phyloP scores from a whole-genome alignment of 176 grass and related monocot species.

The Aegilops sharonensis region DNA sequence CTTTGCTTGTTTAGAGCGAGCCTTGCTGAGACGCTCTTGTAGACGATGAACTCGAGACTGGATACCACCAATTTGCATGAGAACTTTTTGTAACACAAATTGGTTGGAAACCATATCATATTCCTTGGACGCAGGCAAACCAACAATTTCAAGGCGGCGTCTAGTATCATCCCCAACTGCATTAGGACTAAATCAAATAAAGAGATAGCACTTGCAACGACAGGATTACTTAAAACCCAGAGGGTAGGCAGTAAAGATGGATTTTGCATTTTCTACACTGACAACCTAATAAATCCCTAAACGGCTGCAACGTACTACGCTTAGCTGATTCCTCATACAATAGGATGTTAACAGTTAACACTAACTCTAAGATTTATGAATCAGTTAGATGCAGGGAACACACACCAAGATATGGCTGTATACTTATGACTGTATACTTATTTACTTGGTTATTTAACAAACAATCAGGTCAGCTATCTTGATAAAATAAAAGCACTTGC shows the following conservation, averaged over 20 bases:
- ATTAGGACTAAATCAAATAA: slow-evolving; percentile 29
- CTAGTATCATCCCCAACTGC: slow-evolving; percentile 46
- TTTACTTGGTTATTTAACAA: slow-evolving; percentile 11
- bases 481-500: background rate
- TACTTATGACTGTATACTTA: background rate
- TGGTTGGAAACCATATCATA: slow-evolving; percentile 39
- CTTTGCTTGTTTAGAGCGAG: slow-evolving; percentile 40
- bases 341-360: background rate
- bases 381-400: background rate
- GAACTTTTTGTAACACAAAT: slow-evolving; percentile 45
- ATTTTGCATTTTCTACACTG: slow-evolving; percentile 13
- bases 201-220: slow-evolving; percentile 12
- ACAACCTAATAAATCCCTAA: slow-evolving; percentile 21
- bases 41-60: slow-evolving; percentile 59
- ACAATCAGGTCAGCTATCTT: background rate
- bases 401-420: background rate
- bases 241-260: slow-evolving; percentile 6
- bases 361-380: background rate
- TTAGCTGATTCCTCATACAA: slow-evolving; percentile 24
- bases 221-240: background rate
- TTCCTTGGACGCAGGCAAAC: slow-evolving; percentile 51
- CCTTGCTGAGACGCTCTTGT: slow-evolving; percentile 52
- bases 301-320: background rate
- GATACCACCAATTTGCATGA: slow-evolving; percentile 53
- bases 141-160: slow-evolving; percentile 50